Conservation (phyloP, 805 yeast species). For the Priceomyces medius region DNA sequence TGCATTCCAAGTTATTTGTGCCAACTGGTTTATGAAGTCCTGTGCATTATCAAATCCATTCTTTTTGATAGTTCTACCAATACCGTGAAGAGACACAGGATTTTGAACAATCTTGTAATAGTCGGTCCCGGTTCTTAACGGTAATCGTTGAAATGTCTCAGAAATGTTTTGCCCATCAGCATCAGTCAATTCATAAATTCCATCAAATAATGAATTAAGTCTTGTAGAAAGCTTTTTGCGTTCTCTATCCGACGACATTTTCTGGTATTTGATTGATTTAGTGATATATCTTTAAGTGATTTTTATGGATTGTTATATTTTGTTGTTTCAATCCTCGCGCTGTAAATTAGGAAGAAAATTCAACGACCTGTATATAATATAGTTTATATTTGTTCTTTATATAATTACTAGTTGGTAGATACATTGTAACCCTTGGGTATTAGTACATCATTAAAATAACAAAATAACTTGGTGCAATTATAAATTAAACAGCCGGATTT, state of each 20-base stretch:
- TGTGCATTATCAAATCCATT: conserved; percentile 58
- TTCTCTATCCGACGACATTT: conserved; percentile 37
- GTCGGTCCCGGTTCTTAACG: conserved; percentile 68
- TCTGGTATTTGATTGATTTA: neutral
- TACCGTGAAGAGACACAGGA: conserved; percentile 80
- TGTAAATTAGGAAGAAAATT: neutral
- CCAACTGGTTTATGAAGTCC: conserved; percentile 72
- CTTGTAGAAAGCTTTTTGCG: conserved; percentile 35
- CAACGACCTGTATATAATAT: conserved; percentile 1
- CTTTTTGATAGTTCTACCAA: conserved; percentile 58
- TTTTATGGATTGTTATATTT: neutral
- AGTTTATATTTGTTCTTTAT: neutral
- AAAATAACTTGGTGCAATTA: too few species aligned
- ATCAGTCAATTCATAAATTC: conserved; percentile 41
- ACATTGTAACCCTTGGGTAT: too few species aligned
- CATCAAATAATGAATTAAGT: conserved; percentile 35
- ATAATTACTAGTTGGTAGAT: too few species aligned
- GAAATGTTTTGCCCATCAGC: conserved; percentile 45
- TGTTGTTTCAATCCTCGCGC: neutral
- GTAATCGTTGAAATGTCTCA: conserved; percentile 67
- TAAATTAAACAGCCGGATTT: conserved; percentile 25
- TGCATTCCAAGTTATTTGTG: conserved; percentile 89
- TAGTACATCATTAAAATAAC: too few species aligned
- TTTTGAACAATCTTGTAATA: conserved; percentile 75
- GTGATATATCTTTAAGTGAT: neutral